Evolutionary conservation across 805 yeast genomes (phyloP), one percentile per base, ranked within the genome.

Genomic region (Yamadazyma ubonensis): DNA sequence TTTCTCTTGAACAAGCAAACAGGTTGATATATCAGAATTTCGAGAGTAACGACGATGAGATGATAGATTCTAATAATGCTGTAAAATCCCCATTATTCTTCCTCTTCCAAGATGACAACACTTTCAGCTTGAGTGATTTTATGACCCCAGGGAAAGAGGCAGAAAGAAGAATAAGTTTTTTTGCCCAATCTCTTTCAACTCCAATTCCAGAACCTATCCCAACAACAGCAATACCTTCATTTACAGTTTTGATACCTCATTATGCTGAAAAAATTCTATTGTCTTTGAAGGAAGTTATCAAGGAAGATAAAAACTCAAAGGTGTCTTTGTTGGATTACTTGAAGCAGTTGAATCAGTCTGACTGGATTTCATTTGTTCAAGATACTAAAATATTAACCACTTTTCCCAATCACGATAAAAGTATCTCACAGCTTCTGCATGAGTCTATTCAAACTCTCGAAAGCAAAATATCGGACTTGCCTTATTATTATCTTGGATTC

Each of bases 281-380:
- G 6, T 58, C 65, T 14, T 51, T 74, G 38, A 65, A 57, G 42
- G 79, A 76, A 38, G 64, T 75, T 1, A 70, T 76, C 25, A 70
- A 61, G 39, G 79, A 73, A 36, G 70, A 65, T 36, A 54, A 61
- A 11, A 57, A 61, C 16, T 73, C 79, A 1, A 73, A 70, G 44
- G 54, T 75, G 2, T 67, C 96, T 0, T 60, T 86, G n/a, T 64
- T 88, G 25, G 96, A 88, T 50, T 88, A 88, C 54, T 67, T 88
- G 50, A 86, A 86, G 51, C 75, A 76, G 38, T 67, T 87, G 39
- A 79, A 83, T 54, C 81, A 84, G 0, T 63, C 68, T 8, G 96
- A 89, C 49, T 88, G 96, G 96, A 77, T 76, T 5, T 75, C 78
- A 39, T 89, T 86, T 67, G 91, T 86, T 1, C 70, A 76, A 34